Percentiles rank a stretch among this genome's conserved stretches.
phyloP scores from a whole-genome alignment of 306 rosid species.

The Benincasa hispida region DNA sequence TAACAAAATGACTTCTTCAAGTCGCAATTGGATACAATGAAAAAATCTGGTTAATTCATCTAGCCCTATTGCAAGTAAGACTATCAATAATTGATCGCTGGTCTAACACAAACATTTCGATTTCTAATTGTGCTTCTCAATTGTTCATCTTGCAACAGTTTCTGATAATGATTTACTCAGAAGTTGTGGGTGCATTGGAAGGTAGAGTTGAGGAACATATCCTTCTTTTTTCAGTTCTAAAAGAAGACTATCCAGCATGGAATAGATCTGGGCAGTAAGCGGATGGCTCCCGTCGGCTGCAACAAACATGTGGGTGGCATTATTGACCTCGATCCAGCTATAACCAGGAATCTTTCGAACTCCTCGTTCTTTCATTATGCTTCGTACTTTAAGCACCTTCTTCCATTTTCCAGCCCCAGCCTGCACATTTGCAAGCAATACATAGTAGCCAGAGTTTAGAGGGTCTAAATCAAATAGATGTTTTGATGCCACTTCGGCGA shows the following conservation, averaged over 20 bases:
- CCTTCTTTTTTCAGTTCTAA: conserved; percentile 59
- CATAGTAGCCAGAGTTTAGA: conserved; percentile 61
- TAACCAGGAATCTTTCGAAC: conserved; percentile 67
- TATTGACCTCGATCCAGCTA: conserved; percentile 74
- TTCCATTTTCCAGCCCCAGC: conserved; percentile 70
- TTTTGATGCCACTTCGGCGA: conserved; percentile 51
- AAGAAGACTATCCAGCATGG: conserved; percentile 43
- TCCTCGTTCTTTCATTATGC: conserved; percentile 59
- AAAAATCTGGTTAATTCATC: background rate
- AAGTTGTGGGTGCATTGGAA: conserved; percentile 52
- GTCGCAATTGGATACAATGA: background rate
- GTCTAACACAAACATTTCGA: background rate
- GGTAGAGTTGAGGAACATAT: conserved; percentile 57
- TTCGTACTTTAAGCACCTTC: conserved; percentile 44
- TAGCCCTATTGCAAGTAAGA: background rate
- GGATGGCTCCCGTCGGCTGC: conserved; percentile 70
- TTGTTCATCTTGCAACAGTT: background rate
- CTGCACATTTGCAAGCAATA: conserved; percentile 58
- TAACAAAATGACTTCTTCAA: background rate
- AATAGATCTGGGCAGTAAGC: conserved; percentile 36
- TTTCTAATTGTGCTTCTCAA: background rate
- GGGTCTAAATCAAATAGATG: conserved; percentile 60
- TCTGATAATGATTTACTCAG: conserved; percentile 18
- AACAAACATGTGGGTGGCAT: conserved; percentile 52
- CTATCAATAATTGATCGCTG: background rate